Evolutionary conservation across 2,329 filamentous ascomycete species (phyloP).

Genomic region (Fonsecaea erecta): DNA sequence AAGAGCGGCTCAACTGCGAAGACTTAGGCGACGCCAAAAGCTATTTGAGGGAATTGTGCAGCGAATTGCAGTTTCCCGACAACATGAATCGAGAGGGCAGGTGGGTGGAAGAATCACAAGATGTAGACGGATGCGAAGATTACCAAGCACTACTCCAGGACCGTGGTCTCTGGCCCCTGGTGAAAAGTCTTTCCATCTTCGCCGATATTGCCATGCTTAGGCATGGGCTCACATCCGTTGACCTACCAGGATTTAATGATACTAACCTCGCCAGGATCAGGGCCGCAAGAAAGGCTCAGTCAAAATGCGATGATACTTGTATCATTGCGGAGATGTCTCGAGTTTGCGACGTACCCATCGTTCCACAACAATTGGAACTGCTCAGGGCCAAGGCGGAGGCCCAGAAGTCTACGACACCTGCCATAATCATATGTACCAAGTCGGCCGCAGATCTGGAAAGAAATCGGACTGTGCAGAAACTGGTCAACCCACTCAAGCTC

Average conservation of each 20-base stretch:
- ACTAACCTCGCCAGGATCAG: conserved; percentile 19
- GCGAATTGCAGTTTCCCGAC: neutral
- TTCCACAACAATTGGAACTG: conserved; percentile 12
- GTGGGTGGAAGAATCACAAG: conserved; percentile 1
- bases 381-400: neutral
- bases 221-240: conserved; percentile 16
- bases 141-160: conserved; percentile 3
- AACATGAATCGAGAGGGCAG: neutral
- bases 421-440: conserved; percentile 23
- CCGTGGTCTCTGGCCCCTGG: conserved; percentile 23
- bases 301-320: conserved; percentile 24
- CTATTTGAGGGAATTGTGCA: neutral
- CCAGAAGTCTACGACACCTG: neutral
- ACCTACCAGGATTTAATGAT: conserved; percentile 24
- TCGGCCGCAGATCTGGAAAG: conserved; percentile 2
- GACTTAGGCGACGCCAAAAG: neutral
- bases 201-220: conserved; percentile 9
- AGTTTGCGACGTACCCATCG: conserved; percentile 9
- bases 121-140: conserved; percentile 1
- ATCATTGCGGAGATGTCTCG: conserved; percentile 20
- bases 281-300: conserved; percentile 10
- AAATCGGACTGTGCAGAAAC: neutral
- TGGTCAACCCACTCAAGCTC: neutral
- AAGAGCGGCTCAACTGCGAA: conserved; percentile 2
- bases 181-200: conserved; percentile 13